Evolutionary conservation across 2,329 filamentous ascomycete genomes (phyloP).

Genomic region (Aspergillus fischeri): DNA sequence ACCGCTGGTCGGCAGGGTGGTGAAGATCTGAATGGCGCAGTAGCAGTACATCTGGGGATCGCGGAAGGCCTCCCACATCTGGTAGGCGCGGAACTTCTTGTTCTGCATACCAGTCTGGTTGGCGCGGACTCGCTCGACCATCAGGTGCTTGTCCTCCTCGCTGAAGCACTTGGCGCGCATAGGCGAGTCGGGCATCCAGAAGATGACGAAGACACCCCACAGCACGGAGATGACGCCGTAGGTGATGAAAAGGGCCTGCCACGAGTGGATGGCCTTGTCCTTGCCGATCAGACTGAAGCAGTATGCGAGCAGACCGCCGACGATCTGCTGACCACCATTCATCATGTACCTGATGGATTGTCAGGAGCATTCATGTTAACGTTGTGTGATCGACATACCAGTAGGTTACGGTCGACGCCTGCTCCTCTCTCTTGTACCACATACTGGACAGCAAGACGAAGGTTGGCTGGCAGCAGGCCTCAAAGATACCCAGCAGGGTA

Average conservation of each 20-base stretch:
- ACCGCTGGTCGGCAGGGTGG: constrained; percentile 68
- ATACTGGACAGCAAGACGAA: constrained; percentile 65
- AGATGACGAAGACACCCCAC: constrained; percentile 62
- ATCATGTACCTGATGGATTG: constrained; percentile 57
- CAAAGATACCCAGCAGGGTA: constrained; percentile 66
- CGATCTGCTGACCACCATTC: constrained; percentile 70
- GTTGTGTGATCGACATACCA: constrained; percentile 46
- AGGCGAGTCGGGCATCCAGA: constrained; percentile 64
- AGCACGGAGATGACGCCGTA: constrained; percentile 62
- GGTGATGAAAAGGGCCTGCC: constrained; percentile 65
- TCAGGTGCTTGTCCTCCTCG: constrained; percentile 61
- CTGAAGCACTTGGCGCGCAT: constrained; percentile 68
- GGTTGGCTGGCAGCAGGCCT: constrained; percentile 64
- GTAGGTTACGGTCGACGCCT: constrained; percentile 62
- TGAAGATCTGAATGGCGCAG: constrained; percentile 63
- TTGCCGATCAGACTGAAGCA: constrained; percentile 48
- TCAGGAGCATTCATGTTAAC: constrained; percentile 6
- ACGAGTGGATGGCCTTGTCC: constrained; percentile 55
- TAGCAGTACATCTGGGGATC: constrained; percentile 68
- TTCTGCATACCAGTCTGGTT: constrained; percentile 63
- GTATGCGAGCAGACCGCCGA: constrained; percentile 65
- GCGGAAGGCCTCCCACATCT: constrained; percentile 53
- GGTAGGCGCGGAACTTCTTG: constrained; percentile 49
- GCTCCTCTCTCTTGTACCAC: constrained; percentile 69
- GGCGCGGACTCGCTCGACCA: constrained; percentile 57